Percentiles rank a stretch among this genome's conserved stretches.
Evolutionary conservation across 2,329 filamentous ascomycete genomes (phyloP).

Genomic region (Dactylellina leptospora): DNA sequence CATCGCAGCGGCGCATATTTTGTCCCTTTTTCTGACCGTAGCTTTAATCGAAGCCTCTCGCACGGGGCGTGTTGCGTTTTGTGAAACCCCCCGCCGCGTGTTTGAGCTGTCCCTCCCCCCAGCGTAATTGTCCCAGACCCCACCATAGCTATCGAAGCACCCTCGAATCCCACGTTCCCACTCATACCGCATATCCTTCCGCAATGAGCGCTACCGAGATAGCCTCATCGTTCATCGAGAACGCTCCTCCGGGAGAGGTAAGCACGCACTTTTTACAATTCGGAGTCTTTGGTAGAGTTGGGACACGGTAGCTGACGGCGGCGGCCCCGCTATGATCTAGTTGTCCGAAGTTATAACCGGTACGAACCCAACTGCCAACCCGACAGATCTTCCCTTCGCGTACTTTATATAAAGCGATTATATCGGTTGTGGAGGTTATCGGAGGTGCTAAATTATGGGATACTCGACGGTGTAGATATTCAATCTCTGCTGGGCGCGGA

Average conservation of each 20-base stretch:
- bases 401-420: constrained; percentile 8
- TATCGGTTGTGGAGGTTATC: constrained; percentile 1
- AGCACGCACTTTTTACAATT: constrained; percentile 57
- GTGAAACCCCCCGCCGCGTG: background rate
- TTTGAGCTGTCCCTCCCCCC: constrained; percentile 21
- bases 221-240: constrained; percentile 87
- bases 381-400: background rate
- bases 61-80: constrained; percentile 43
- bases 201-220: constrained; percentile 62
- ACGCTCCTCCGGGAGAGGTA: constrained; percentile 96
- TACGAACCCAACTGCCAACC: constrained; percentile 61
- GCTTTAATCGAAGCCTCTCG: no score
- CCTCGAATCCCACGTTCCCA: constrained; percentile 25
- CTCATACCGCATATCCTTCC: constrained; percentile 18
- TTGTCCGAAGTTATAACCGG: constrained; percentile 87
- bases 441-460: constrained; percentile 7
- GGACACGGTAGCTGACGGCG: background rate
- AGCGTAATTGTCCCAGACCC: background rate
- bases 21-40: background rate
- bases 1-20: constrained; percentile 13
- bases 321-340: constrained; percentile 62
- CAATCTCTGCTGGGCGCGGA: constrained; percentile 80
- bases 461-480: constrained; percentile 72
- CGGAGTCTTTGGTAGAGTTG: background rate
- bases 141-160: constrained; percentile 22